These are phyloP conservation scores for Elongisporangium senticosum DNA, from an alignment of 352 stramenopile genomes.

Conservation along the genomic window DNA sequence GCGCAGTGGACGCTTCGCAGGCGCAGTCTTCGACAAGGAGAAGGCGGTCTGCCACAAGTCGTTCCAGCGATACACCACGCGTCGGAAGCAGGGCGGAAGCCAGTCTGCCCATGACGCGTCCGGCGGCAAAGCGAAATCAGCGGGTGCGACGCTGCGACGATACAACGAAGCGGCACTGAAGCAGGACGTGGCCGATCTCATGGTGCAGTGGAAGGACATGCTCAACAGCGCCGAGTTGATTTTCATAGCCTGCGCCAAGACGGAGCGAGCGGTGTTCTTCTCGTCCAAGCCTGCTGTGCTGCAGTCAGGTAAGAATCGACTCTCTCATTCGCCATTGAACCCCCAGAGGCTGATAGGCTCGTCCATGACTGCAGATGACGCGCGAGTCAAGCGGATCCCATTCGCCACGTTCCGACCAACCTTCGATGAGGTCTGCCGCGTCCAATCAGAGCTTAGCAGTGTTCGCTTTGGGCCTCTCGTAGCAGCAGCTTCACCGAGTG, in stretches of 20 bases:
- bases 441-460: slow-evolving; percentile 63
- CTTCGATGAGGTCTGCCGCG: slow-evolving; percentile 79
- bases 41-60: slow-evolving; percentile 90
- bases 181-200: slow-evolving; percentile 79
- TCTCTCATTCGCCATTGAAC: not conserved
- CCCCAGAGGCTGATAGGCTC: slow-evolving; percentile 2
- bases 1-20: slow-evolving; percentile 89
- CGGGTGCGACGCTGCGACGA: slow-evolving; percentile 88
- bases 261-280: slow-evolving; percentile 77
- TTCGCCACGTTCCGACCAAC: slow-evolving; percentile 84
- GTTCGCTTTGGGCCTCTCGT: slow-evolving; percentile 57
- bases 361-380: slow-evolving; percentile 26
- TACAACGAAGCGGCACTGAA: slow-evolving; percentile 90
- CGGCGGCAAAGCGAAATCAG: slow-evolving; percentile 87
- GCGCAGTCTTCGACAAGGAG: slow-evolving; percentile 84
- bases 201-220: slow-evolving; percentile 76
- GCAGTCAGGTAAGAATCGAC: slow-evolving; percentile 17
- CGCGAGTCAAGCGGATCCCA: slow-evolving; percentile 67
- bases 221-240: slow-evolving; percentile 52
- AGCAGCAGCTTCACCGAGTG: slow-evolving; percentile 7
- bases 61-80: slow-evolving; percentile 91
- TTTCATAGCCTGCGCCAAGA: slow-evolving; percentile 67
- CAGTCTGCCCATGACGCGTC: slow-evolving; percentile 85
- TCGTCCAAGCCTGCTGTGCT: slow-evolving; percentile 62
- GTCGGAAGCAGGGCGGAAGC: slow-evolving; percentile 90